phyloP scores from a whole-genome alignment of 2,329 filamentous ascomycete species.

The Atkinsonella texensis region DNA sequence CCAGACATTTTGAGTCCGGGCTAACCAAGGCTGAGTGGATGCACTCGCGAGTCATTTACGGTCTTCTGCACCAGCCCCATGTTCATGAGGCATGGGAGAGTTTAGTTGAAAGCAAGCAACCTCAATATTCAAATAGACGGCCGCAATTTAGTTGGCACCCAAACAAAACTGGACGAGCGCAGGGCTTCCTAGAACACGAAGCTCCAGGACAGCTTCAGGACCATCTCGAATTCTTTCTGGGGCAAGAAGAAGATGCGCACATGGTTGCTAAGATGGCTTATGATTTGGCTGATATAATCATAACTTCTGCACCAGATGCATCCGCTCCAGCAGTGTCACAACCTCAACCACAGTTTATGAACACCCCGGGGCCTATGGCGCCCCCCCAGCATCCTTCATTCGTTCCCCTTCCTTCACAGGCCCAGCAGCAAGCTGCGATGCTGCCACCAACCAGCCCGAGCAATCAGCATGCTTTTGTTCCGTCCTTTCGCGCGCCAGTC shows the following conservation, averaged over 20 bases:
- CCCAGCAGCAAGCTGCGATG: slow-evolving; percentile 16
- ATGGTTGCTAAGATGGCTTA: slow-evolving; percentile 47
- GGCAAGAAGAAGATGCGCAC: slow-evolving; percentile 42
- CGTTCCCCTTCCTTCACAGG: slow-evolving; percentile 21
- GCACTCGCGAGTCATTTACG: slow-evolving; percentile 56
- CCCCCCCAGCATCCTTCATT: slow-evolving; percentile 19
- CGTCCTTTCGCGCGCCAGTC: slow-evolving; percentile 21
- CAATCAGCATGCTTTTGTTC: slow-evolving; percentile 15
- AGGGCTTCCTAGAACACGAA: slow-evolving; percentile 49
- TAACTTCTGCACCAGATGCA: slow-evolving; percentile 20
- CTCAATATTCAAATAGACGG: slow-evolving; percentile 40
- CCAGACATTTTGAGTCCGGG: slow-evolving; percentile 52
- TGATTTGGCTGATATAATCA: slow-evolving; percentile 38
- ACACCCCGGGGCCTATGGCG: slow-evolving; percentile 12
- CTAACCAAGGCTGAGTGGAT: slow-evolving; percentile 55
- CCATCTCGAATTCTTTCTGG: slow-evolving; percentile 52
- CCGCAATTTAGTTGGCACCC: slow-evolving; percentile 52
- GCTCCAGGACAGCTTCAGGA: slow-evolving; percentile 52
- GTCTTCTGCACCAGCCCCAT: slow-evolving; percentile 52
- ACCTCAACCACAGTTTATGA: slow-evolving; percentile 16
- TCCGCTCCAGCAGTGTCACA: slow-evolving; percentile 8
- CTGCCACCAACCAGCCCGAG: slow-evolving; percentile 11
- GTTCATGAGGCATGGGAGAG: slow-evolving; percentile 51
- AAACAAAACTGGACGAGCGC: slow-evolving; percentile 42
- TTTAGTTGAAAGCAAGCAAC: slow-evolving; percentile 39